Evolutionary conservation across 345 rosid genomes (phyloP), one percentile per base, ranked within the genome.

Genomic region (Populus pruinosa): DNA sequence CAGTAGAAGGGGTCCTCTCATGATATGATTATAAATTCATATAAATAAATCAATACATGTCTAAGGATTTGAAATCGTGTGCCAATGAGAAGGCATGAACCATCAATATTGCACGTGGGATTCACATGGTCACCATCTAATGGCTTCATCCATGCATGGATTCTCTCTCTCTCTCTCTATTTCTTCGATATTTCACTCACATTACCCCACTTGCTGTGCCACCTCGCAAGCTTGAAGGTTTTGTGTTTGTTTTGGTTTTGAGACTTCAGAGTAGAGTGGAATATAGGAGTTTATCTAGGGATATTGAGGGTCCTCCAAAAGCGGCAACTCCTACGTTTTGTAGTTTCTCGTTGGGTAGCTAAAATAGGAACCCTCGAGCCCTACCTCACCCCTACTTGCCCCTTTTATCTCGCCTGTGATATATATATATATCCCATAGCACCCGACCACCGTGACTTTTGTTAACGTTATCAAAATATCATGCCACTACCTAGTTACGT

Each of bases 301-400:
- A n/a, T 49, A 27, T 27, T 27, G 74, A 29, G 53, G 39, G 55
- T 29, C 76, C 59, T 44, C 70, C 53, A 66, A 56, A 78, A 67
- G 71, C 36, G 76, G 80, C 67, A 21, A 75, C 71, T 76, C 53
- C 67, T 20, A 31, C 65, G 91, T 84, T 80, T 53, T 76, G 0
- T 85, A 82, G 90, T 69, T 72, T 65, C 73, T 86, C 53, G 89
- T 84, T 78, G 27, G 82, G 11, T 87, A 84, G 87, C 90, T 74
- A 69, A 73, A 84, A 71, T 79, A 56, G 76, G 56, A 82, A 79
- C 80, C 82, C 72, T 33, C 27, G 44, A 61, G 69, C 53, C 67
- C 81, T n/a, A 64, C 75, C 64, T 59, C 77, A 73, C 29, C 69
- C 10, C 53, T 53, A 71, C 49, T 20, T 43, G 4, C 47, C 2